A percentile compares a stretch with the other conserved stretches of the same genome.
These are phyloP conservation scores for Vigna reflexopilosa DNA, from an alignment of 306 rosid genomes.

Conservation along the genomic window DNA sequence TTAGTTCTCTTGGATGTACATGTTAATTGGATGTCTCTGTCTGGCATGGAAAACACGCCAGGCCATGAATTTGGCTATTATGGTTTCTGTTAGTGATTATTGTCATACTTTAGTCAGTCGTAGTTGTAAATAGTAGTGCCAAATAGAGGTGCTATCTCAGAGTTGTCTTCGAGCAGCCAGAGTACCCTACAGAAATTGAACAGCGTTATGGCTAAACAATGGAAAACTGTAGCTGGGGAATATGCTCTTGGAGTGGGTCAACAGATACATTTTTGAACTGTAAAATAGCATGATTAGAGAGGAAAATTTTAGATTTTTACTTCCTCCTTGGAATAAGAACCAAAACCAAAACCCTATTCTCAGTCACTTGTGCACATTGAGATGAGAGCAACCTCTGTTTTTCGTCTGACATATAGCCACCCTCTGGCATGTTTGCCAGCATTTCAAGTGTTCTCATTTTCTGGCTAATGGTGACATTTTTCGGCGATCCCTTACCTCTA, in stretches of 20 bases:
- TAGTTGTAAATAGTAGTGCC: background rate
- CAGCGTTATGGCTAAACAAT: background rate
- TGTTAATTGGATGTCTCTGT: background rate
- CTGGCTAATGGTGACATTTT: background rate
- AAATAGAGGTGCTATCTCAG: background rate
- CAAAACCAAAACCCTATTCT: background rate
- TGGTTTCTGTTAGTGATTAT: conserved; percentile 23
- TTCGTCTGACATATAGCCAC: background rate
- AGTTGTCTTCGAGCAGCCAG: too few relatives aligned
- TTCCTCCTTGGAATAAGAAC: background rate
- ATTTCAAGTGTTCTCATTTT: background rate
- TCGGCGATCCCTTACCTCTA: background rate
- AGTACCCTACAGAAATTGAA: background rate
- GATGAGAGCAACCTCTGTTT: background rate
- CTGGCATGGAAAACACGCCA: background rate
- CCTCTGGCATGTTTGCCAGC: background rate
- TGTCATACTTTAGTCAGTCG: background rate
- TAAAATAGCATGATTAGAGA: background rate
- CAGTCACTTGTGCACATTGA: background rate
- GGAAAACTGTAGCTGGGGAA: background rate
- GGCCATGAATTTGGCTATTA: conserved; percentile 2
- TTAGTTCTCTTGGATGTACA: conserved; percentile 15
- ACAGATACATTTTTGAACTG: background rate
- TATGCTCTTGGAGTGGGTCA: background rate
- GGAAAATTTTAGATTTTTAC: too few relatives aligned